phyloP scores from a whole-genome alignment of 805 yeast species.

The Millerago galiae region DNA sequence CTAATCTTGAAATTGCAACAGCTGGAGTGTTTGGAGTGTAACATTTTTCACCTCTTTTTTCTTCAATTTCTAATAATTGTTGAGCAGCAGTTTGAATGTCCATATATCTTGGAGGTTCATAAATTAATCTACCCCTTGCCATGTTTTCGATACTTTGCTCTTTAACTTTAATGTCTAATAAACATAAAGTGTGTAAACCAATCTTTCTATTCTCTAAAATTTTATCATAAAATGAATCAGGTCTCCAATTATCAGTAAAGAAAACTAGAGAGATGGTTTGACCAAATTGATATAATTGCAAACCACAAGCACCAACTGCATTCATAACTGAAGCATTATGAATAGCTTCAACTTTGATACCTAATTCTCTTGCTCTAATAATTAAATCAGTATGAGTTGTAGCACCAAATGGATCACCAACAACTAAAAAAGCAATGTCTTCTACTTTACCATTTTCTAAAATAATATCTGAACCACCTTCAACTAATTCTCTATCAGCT shows the following conservation, averaged over 20 bases:
- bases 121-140: constrained; percentile 86
- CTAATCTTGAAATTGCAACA: constrained; percentile 86
- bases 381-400: constrained; percentile 96
- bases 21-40: constrained; percentile 88
- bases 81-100: constrained; percentile 81
- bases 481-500: constrained; percentile 95
- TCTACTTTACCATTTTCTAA: constrained; percentile 68
- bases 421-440: constrained; percentile 91
- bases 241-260: constrained; percentile 93
- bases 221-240: constrained; percentile 90
- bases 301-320: constrained; percentile 97
- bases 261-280: constrained; percentile 96
- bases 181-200: constrained; percentile 85
- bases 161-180: constrained; percentile 91
- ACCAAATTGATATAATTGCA: constrained; percentile 91
- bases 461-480: constrained; percentile 79
- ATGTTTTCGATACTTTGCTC: constrained; percentile 93
- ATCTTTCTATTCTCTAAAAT: constrained; percentile 81
- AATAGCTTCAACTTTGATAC: constrained; percentile 70
- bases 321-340: constrained; percentile 98
- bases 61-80: constrained; percentile 86
- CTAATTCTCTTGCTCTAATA: constrained; percentile 81
- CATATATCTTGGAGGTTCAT: constrained; percentile 98
- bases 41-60: constrained; percentile 63
- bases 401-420: constrained; percentile 97